Percentiles rank a stretch among this genome's conserved stretches.
phyloP scores from a whole-genome alignment of 495 filamentous ascomycete species.

The Talaromyces nanjingensis region DNA sequence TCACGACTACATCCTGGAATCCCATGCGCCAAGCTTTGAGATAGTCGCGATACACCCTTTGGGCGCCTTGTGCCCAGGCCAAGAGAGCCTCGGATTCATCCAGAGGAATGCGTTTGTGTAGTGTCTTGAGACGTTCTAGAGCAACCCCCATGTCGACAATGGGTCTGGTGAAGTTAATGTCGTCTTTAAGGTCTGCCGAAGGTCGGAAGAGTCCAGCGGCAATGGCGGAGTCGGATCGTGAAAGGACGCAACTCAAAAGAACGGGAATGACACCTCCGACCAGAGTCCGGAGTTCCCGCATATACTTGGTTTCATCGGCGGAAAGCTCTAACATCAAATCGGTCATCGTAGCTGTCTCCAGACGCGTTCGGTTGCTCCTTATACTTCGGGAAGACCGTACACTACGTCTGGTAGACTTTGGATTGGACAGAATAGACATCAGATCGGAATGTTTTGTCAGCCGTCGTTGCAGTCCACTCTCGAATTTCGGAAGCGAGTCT shows the following conservation, averaged over 20 bases:
- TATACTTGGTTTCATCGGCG: conserved; percentile 83
- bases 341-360: conserved; percentile 57
- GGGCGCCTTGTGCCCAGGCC: conserved; percentile 70
- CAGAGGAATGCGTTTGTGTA: conserved; percentile 73
- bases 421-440: conserved; percentile 81
- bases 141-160: conserved; percentile 93
- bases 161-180: conserved; percentile 67
- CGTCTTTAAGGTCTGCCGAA: conserved; percentile 42
- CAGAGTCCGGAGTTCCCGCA: conserved; percentile 84
- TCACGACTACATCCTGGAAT: conserved; percentile 93
- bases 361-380: conserved; percentile 59
- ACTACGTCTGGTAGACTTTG: conserved; percentile 58
- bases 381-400: conserved; percentile 65
- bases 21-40: conserved; percentile 86
- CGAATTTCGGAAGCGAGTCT: conserved; percentile 15
- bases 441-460: conserved; percentile 90
- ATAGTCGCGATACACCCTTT: conserved; percentile 79
- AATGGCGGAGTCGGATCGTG: conserved; percentile 57
- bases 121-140: conserved; percentile 71
- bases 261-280: conserved; percentile 97
- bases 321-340: conserved; percentile 77
- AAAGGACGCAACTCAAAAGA: conserved; percentile 76
- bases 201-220: conserved; percentile 62
- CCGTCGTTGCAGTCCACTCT: conserved; percentile 49
- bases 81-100: conserved; percentile 61